Percentiles rank a stretch among this genome's conserved stretches.
Conservation (phyloP, 208 protist genomes). For the Porcisia hertigi region DNA sequence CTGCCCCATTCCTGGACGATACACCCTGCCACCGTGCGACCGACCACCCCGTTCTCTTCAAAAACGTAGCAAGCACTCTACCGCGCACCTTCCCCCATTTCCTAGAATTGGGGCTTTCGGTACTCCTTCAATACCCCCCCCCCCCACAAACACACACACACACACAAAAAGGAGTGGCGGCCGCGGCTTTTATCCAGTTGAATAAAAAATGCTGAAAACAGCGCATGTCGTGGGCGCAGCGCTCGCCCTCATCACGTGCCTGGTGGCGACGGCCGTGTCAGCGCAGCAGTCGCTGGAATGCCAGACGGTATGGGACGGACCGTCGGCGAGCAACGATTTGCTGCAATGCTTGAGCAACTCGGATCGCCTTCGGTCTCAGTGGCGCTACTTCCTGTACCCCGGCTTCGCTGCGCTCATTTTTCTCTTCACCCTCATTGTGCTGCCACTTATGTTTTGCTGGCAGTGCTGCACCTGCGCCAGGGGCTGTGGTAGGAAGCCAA, state of each 20-base stretch:
- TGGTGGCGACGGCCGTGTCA: conserved; percentile 29
- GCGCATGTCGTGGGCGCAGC: conserved; percentile 26
- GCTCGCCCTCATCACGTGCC: conserved; percentile 29
- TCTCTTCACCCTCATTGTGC: conserved; percentile 48
- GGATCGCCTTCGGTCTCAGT: conserved; percentile 53
- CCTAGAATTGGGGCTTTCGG: too few relatives aligned
- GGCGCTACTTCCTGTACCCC: conserved; percentile 61
- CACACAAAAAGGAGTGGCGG: neutral
- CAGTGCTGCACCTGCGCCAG: conserved; percentile 48
- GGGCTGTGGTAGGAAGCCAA: conserved; percentile 37
- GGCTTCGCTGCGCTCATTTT: conserved; percentile 56
- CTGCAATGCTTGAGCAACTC: conserved; percentile 53
- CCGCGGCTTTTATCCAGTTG: too few relatives aligned
- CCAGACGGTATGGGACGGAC: conserved; percentile 67
- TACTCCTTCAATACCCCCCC: too few relatives aligned
- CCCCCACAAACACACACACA: neutral
- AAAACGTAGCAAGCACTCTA: too few relatives aligned
- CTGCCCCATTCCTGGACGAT: neutral
- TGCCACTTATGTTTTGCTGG: conserved; percentile 65
- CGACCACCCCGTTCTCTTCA: too few relatives aligned
- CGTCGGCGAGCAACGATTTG: conserved; percentile 55
- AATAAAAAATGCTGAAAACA: neutral
- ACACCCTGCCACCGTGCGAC: too few relatives aligned
- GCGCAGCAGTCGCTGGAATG: conserved; percentile 72
- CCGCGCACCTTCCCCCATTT: too few relatives aligned